Base-by-base conservation (phyloP, 1,139 yeast genomes). In the Suhomyces yuchorum region DNA sequence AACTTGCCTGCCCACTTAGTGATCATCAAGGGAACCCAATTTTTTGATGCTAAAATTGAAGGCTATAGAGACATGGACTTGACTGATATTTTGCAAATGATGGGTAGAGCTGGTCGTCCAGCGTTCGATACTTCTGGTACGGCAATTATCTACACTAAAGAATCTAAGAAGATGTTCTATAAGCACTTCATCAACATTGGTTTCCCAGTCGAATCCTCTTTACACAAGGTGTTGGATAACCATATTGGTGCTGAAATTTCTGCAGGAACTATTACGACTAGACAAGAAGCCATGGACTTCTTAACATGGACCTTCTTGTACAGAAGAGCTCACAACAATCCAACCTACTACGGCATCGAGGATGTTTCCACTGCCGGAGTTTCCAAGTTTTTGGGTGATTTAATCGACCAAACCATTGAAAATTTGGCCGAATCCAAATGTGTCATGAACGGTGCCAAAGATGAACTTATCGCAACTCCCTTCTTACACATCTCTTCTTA, bases 221-320 rank as follows among this genome's bases (percentile, higher is more conserved):
- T 93, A 51, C 98, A 93, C 66, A 91, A 91, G 60, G 96, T 89
- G 3, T 71, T 95, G 59, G 97, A 90, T 66, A 87, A 93, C 66
- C 99, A 95, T 72, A 77, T 93, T 63, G 99, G 98, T 62, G 99
- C 99, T 3, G 99, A 95, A 62, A 88, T 93, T 40, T 81, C 96
- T 0, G 83, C 96, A 2, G 96, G 97, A 1, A 86, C 97, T 0
- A 88, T 93, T 47, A 77, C 73, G 24, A 78, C 88, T 1, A 78
- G 90, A 55, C 97, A 91, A 61, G 93, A 90, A 47, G 98, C 98
- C 0, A 73, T 93, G 77, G 96, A 92, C 53, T 95, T 93, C 63
- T 72, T 95, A 57, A 87, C 96, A 0, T 92, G 98, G 95, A 95
- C 99, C 0, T 95, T 93, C 65, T 73, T 95, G 56, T 95, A 85